Conservation (phyloP, 768 basidiomycete species). For the Grammothele lineata region DNA sequence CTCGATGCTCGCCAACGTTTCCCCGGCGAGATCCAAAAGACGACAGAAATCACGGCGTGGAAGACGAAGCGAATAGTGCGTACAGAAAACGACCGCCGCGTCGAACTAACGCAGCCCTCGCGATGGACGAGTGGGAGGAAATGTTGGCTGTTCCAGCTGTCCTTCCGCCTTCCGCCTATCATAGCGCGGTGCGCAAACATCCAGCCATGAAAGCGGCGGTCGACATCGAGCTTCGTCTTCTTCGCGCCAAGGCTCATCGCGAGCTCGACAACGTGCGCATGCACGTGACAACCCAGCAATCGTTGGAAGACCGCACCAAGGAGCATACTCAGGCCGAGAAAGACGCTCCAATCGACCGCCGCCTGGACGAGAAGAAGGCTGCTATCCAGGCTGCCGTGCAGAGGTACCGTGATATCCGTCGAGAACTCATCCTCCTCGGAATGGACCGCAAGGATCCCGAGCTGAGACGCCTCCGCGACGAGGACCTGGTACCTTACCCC, state of each 20-base stretch:
- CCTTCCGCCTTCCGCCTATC: not conserved
- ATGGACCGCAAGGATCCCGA: not conserved
- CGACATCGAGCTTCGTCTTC: not conserved
- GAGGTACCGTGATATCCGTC: not conserved
- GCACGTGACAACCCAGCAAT: slow-evolving; percentile 1
- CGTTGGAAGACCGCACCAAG: not conserved
- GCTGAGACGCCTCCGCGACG: not conserved
- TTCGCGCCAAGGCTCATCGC: slow-evolving; percentile 2
- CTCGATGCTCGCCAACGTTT: not conserved
- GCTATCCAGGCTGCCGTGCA: not conserved
- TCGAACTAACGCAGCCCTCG: no score
- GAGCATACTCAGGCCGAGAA: not conserved
- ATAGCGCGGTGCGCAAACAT: not conserved
- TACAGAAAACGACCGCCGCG: no score
- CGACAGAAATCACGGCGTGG: not conserved
- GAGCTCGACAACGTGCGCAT: slow-evolving; percentile 2
- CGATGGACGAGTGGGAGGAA: no score
- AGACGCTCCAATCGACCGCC: not conserved
- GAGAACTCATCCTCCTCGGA: not conserved
- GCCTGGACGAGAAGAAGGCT: not conserved
- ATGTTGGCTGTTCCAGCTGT: no score
- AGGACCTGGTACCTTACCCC: not conserved
- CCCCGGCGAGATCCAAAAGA: not conserved
- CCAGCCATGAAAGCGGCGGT: not conserved
- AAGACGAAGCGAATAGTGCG: no score